A percentile compares a stretch with the other conserved stretches of the same genome.
These are phyloP conservation scores for Pythium diclinum DNA, from an alignment of 352 stramenopile genomes.

Conservation along the genomic window DNA sequence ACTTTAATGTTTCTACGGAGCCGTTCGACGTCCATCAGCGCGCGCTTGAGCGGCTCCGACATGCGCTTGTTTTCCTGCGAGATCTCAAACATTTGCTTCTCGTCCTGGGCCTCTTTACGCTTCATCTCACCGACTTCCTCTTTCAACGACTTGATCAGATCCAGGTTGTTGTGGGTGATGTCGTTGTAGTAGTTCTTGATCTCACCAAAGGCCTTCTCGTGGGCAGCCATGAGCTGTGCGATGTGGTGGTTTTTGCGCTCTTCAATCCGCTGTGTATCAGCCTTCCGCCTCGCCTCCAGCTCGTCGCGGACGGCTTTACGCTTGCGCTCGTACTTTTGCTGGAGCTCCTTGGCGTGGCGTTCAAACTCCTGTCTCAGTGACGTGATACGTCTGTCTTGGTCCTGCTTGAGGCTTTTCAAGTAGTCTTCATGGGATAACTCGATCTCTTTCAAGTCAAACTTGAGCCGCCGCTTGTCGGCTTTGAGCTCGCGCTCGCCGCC, in stretches of 20 bases:
- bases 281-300: slow-evolving; percentile 78
- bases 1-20: slow-evolving; percentile 62
- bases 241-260: slow-evolving; percentile 93
- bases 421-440: slow-evolving; percentile 92
- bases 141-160: slow-evolving; percentile 95
- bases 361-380: slow-evolving; percentile 91
- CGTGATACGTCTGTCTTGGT: slow-evolving; percentile 92
- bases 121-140: slow-evolving; percentile 94
- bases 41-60: slow-evolving; percentile 91
- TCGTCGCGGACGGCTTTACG: slow-evolving; percentile 76
- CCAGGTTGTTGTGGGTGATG: slow-evolving; percentile 97
- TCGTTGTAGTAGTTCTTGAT: slow-evolving; percentile 98
- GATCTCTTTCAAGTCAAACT: slow-evolving; percentile 91
- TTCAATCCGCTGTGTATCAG: slow-evolving; percentile 88
- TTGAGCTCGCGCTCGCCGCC: slow-evolving; percentile 87
- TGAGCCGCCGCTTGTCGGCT: slow-evolving; percentile 83
- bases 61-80: slow-evolving; percentile 95
- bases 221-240: slow-evolving; percentile 88
- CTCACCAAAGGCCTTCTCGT: slow-evolving; percentile 93
- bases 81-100: slow-evolving; percentile 94
- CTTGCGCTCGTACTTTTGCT: slow-evolving; percentile 87
- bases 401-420: slow-evolving; percentile 90
- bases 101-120: slow-evolving; percentile 93
- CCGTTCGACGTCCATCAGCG: slow-evolving; percentile 72
- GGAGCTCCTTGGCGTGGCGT: slow-evolving; percentile 85